Evolutionary conservation across 495 filamentous ascomycete species (phyloP).

Genomic region (Trichocladium uniseriatum): DNA sequence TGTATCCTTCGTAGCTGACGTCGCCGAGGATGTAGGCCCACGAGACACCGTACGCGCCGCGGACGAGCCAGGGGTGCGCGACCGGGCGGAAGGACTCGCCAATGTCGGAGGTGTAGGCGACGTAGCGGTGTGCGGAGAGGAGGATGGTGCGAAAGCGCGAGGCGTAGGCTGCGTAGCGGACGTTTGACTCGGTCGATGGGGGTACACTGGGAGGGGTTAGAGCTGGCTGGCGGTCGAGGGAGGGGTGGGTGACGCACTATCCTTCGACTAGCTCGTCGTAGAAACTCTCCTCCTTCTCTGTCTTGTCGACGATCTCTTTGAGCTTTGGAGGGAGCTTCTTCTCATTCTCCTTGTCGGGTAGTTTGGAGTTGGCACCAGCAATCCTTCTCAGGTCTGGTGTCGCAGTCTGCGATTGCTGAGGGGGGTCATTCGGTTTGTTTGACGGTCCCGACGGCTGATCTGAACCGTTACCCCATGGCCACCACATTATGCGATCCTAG

Average conservation of each 20-base stretch:
- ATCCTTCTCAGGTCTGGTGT: constrained; percentile 12
- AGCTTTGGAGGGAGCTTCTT: constrained; percentile 58
- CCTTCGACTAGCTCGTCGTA: constrained; percentile 69
- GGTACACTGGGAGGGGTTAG: constrained; percentile 46
- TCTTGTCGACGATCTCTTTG: constrained; percentile 56
- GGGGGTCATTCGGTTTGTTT: constrained; percentile 5
- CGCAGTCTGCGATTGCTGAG: constrained; percentile 23
- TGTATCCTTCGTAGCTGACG: constrained; percentile 90
- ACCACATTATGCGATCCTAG: constrained; percentile 22
- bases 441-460: constrained; percentile 27
- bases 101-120: constrained; percentile 95
- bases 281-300: constrained; percentile 65
- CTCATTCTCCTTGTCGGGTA: constrained; percentile 46
- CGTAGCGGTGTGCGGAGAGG: constrained; percentile 84
- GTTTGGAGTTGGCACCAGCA: constrained; percentile 31
- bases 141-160: constrained; percentile 80
- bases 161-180: constrained; percentile 91
- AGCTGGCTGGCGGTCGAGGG: background rate
- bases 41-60: constrained; percentile 77
- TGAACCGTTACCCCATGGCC: constrained; percentile 32
- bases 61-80: constrained; percentile 73
- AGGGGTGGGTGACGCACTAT: constrained; percentile 51
- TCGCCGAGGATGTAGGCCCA: constrained; percentile 91
- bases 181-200: constrained; percentile 71
- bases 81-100: constrained; percentile 94